Conservation (phyloP, 768 basidiomycete genomes). For the Boletus pseudo-olivaceus region DNA sequence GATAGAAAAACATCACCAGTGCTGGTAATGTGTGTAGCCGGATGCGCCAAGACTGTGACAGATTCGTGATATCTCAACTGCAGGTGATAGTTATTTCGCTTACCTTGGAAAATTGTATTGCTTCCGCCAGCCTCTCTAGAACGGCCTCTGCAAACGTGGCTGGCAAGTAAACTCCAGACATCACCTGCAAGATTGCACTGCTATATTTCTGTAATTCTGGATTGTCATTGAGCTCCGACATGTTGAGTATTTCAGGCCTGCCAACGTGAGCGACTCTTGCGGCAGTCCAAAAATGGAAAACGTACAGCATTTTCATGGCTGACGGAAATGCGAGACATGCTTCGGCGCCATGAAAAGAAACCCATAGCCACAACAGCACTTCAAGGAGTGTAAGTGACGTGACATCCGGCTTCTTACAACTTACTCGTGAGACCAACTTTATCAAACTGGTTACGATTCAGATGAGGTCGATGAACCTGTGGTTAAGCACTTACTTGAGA, state of each 20-base stretch:
- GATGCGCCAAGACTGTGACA: constrained; percentile 80
- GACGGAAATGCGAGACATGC: constrained; percentile 78
- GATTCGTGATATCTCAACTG: constrained; percentile 10
- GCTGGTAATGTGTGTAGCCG: constrained; percentile 85
- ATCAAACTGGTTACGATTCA: constrained; percentile 60
- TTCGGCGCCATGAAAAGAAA: constrained; percentile 69
- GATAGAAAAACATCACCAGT: constrained; percentile 86
- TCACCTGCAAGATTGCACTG: constrained; percentile 73
- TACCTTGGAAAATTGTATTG: constrained; percentile 77
- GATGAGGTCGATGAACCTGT: background rate
- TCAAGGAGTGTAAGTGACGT: constrained; percentile 18
- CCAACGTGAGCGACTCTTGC: constrained; percentile 6
- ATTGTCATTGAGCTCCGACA: constrained; percentile 88
- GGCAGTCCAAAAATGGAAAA: constrained; percentile 13
- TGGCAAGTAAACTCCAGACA: constrained; percentile 79
- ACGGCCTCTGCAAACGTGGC: constrained; percentile 60
- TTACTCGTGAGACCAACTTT: constrained; percentile 82
- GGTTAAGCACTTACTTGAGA: constrained; percentile 51
- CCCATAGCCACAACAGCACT: constrained; percentile 82
- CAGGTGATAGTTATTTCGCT: constrained; percentile 18
- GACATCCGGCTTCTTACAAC: constrained; percentile 6
- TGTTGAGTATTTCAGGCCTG: constrained; percentile 84
- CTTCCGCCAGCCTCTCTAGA: constrained; percentile 57
- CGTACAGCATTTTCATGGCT: constrained; percentile 72
- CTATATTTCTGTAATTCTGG: constrained; percentile 80